phyloP scores from a whole-genome alignment of 768 basidiomycete species.

The Leccinum broughii region DNA sequence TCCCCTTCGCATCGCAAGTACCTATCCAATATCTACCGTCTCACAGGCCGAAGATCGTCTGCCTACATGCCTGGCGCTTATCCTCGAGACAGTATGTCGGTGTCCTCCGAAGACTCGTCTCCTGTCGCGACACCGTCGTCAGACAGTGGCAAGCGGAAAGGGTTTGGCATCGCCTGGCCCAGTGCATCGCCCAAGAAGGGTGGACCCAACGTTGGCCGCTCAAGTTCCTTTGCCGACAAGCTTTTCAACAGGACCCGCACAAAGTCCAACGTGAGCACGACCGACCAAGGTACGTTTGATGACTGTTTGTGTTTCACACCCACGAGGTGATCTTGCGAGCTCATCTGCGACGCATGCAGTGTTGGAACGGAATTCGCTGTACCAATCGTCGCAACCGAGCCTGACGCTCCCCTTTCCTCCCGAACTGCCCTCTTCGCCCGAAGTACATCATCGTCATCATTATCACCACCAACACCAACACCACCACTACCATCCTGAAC shows the following conservation, averaged over 20 bases:
- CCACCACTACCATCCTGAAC: background rate
- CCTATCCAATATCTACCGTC: conserved; percentile 49
- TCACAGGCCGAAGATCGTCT: conserved; percentile 41
- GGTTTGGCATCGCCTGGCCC: conserved; percentile 47
- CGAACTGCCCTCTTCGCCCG: conserved; percentile 1
- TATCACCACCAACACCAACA: background rate
- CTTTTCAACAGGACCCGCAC: conserved; percentile 56
- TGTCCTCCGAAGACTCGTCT: conserved; percentile 70
- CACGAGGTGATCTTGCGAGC: background rate
- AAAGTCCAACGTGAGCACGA: conserved; percentile 50
- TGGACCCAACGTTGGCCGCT: conserved; percentile 41
- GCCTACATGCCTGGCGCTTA: conserved; percentile 42
- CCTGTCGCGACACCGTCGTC: conserved; percentile 57
- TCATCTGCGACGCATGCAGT: background rate
- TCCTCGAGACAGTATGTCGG: conserved; percentile 59
- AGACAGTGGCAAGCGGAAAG: conserved; percentile 38
- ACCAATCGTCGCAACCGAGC: conserved; percentile 26
- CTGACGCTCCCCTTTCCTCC: conserved; percentile 25
- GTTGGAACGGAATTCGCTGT: conserved; percentile 31
- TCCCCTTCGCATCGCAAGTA: conserved; percentile 48
- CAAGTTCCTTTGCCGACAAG: conserved; percentile 61
- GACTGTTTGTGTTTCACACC: background rate
- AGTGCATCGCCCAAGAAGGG: conserved; percentile 54
- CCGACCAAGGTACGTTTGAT: conserved; percentile 42
- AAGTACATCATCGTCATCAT: background rate